Evolutionary conservation across 495 filamentous ascomycete genomes (phyloP).

Genomic region (Chaetomium fimeti): DNA sequence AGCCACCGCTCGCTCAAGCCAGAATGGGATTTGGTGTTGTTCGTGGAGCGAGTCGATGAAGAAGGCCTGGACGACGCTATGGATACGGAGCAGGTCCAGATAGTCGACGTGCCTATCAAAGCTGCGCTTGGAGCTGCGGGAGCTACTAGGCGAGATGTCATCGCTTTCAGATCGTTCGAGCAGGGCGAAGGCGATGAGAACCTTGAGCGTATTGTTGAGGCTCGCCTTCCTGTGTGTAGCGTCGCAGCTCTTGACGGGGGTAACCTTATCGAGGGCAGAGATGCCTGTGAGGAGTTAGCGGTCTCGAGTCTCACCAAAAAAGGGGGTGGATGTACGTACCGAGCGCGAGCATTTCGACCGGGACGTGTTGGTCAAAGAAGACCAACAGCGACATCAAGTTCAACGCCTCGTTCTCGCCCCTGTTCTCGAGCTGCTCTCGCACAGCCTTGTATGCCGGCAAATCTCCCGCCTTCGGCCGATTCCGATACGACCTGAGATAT

Average conservation of each 20-base stretch:
- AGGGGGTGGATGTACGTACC: slow-evolving; percentile 40
- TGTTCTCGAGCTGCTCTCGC: slow-evolving; percentile 64
- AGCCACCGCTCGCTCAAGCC: slow-evolving; percentile 59
- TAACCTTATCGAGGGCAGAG: slow-evolving; percentile 53
- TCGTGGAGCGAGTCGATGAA: slow-evolving; percentile 67
- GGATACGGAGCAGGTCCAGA: slow-evolving; percentile 71
- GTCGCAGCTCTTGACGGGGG: slow-evolving; percentile 59
- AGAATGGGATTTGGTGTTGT: slow-evolving; percentile 57
- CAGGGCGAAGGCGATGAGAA: slow-evolving; percentile 68
- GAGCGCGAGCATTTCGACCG: slow-evolving; percentile 70
- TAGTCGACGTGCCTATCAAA: slow-evolving; percentile 53
- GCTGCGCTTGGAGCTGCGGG: slow-evolving; percentile 49
- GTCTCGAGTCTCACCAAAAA: neutral
- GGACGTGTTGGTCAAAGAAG: slow-evolving; percentile 72
- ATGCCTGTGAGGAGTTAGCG: slow-evolving; percentile 35
- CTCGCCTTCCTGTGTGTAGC: slow-evolving; percentile 41
- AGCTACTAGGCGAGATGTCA: slow-evolving; percentile 41
- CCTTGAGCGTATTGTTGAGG: slow-evolving; percentile 65
- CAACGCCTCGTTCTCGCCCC: slow-evolving; percentile 59
- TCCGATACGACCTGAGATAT: slow-evolving; percentile 68
- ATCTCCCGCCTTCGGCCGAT: slow-evolving; percentile 65
- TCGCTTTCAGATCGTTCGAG: slow-evolving; percentile 62
- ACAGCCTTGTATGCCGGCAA: slow-evolving; percentile 66
- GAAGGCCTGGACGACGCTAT: slow-evolving; percentile 77
- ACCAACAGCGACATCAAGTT: slow-evolving; percentile 73